Evolutionary conservation across 1,284 basidiomycete genomes (phyloP).

Genomic region (Ustilago tritici): DNA sequence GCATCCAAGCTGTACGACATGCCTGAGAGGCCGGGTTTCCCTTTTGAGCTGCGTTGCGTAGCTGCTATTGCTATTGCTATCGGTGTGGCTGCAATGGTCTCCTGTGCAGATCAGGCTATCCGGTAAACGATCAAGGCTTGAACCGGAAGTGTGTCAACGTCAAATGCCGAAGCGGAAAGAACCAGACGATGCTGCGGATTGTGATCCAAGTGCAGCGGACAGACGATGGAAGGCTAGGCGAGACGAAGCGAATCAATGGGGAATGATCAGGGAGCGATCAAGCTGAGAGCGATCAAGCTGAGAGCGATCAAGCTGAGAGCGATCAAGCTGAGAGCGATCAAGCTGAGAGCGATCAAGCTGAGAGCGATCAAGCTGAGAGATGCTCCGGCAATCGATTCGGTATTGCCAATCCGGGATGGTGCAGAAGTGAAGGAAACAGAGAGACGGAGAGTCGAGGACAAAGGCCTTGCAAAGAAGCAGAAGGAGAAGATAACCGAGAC

Average conservation of each 20-base stretch:
- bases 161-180: constrained; percentile 3
- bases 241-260: neutral
- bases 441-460: neutral
- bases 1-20: neutral
- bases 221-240: neutral
- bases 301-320: neutral
- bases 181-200: neutral
- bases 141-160: neutral
- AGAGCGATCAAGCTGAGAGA: neutral
- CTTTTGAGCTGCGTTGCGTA: neutral
- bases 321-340: neutral
- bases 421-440: neutral
- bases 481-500: neutral
- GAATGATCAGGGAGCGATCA: neutral
- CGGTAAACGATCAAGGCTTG: too few relatives aligned
- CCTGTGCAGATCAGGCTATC: neutral
- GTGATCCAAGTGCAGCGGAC: neutral
- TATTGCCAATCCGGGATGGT: neutral
- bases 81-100: neutral
- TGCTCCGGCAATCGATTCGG: constrained; percentile 1
- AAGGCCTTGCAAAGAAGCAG: neutral
- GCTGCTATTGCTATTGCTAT: neutral
- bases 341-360: neutral
- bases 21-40: neutral
- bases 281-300: neutral